A percentile compares a stretch with the other conserved stretches of the same genome.
Evolutionary conservation across 2,329 filamentous ascomycete species (phyloP).

Genomic region (Aurifilum marmelostoma): DNA sequence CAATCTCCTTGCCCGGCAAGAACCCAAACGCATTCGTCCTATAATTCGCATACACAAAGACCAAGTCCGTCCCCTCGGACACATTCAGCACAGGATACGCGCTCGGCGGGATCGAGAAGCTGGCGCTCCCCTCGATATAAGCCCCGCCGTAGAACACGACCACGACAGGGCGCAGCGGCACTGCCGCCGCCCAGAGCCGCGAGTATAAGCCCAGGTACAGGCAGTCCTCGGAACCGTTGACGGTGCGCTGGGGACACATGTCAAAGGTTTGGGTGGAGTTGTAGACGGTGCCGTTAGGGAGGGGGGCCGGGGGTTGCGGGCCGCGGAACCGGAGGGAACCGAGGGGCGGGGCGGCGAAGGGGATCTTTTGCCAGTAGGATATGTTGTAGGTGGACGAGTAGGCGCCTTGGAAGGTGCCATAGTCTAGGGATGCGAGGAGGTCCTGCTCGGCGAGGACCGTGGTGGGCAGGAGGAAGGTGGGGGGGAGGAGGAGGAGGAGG

Average conservation of each 20-base stretch:
- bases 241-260: conserved; percentile 61
- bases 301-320: conserved; percentile 56
- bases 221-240: conserved; percentile 62
- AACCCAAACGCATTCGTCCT: conserved; percentile 61
- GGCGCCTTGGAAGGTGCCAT: conserved; percentile 56
- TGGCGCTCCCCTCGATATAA: conserved; percentile 61
- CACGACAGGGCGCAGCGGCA: conserved; percentile 56
- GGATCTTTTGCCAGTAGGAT: conserved; percentile 63
- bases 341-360: conserved; percentile 61
- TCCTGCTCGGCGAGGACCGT: conserved; percentile 30
- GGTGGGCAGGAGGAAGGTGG: conserved; percentile 5
- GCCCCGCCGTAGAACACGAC: conserved; percentile 65
- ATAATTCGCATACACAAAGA: conserved; percentile 54
- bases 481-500: neutral
- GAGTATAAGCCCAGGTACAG: conserved; percentile 64
- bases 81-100: conserved; percentile 63
- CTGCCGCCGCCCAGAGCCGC: conserved; percentile 54
- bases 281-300: conserved; percentile 52
- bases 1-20: conserved; percentile 52
- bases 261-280: conserved; percentile 58
- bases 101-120: conserved; percentile 57
- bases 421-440: conserved; percentile 48
- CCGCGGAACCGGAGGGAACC: conserved; percentile 63
- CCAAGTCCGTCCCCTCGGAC: conserved; percentile 52
- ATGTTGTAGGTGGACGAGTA: conserved; percentile 58